Percentiles rank a stretch among this genome's conserved stretches.
phyloP scores from a whole-genome alignment of 2,329 filamentous ascomycete genomes.

The Penicillium sp. region DNA sequence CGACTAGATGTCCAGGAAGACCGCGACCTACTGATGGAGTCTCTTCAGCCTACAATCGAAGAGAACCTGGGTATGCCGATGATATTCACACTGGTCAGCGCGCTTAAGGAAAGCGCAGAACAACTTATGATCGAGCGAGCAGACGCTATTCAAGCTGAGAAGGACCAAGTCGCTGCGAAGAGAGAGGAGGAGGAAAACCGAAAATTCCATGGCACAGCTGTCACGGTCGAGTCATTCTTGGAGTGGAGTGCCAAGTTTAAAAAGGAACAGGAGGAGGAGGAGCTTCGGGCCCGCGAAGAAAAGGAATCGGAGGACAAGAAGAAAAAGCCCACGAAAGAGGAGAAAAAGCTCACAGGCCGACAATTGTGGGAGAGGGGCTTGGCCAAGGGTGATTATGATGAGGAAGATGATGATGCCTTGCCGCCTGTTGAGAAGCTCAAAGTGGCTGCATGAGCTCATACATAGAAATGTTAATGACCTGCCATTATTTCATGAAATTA shows the following conservation, averaged over 20 bases:
- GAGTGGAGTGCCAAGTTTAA: slow-evolving; percentile 77
- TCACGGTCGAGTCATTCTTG: slow-evolving; percentile 82
- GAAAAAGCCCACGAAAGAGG: slow-evolving; percentile 67
- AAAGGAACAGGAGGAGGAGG: slow-evolving; percentile 75
- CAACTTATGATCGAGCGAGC: slow-evolving; percentile 72
- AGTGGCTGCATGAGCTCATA: slow-evolving; percentile 54
- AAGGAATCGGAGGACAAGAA: slow-evolving; percentile 76
- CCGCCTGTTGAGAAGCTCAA: slow-evolving; percentile 67
- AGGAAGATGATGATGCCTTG: slow-evolving; percentile 61
- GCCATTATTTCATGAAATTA: slow-evolving; percentile 12
- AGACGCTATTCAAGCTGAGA: slow-evolving; percentile 56
- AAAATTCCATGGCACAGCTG: slow-evolving; percentile 89
- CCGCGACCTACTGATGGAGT: slow-evolving; percentile 68
- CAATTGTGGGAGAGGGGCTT: slow-evolving; percentile 77
- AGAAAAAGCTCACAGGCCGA: slow-evolving; percentile 65
- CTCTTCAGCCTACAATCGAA: slow-evolving; percentile 71
- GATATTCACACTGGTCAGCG: slow-evolving; percentile 86
- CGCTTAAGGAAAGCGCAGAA: slow-evolving; percentile 89
- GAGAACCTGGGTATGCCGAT: slow-evolving; percentile 97
- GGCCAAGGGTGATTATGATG: slow-evolving; percentile 65
- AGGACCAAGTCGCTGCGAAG: slow-evolving; percentile 55
- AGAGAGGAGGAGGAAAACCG: slow-evolving; percentile 87
- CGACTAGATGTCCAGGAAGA: slow-evolving; percentile 79
- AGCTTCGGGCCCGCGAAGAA: slow-evolving; percentile 64
- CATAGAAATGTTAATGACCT: slow-evolving; percentile 15